Conservation (phyloP, 768 basidiomycete species). For the Mycena capillaripes region DNA sequence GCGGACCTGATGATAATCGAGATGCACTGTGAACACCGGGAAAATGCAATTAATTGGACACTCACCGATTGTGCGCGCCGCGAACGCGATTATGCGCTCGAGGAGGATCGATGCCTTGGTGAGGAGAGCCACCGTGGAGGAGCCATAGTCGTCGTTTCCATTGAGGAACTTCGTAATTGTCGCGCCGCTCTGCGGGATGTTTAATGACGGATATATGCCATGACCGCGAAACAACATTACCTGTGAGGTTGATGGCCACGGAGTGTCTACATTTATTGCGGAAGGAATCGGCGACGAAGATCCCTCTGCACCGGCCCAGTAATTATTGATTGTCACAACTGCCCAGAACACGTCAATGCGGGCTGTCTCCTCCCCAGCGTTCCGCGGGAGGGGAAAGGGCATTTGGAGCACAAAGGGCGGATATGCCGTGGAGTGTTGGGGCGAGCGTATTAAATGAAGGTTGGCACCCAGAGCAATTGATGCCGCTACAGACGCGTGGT, state of each 20-base stretch:
- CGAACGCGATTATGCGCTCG: constrained; percentile 24
- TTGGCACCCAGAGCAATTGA: neutral
- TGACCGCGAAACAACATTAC: neutral
- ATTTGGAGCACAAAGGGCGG: neutral
- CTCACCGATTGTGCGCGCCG: neutral
- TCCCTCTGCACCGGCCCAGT: constrained; percentile 19
- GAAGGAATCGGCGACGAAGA: constrained; percentile 4
- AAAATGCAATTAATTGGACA: neutral
- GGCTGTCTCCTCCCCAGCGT: neutral
- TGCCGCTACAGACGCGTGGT: constrained; percentile 48
- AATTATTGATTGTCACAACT: constrained; percentile 21
- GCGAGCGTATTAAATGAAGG: neutral
- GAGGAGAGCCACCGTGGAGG: constrained; percentile 6
- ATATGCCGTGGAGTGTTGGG: neutral
- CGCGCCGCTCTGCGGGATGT: neutral
- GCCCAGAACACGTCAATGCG: constrained; percentile 32
- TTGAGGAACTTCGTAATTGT: constrained; percentile 25
- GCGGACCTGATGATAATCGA: neutral
- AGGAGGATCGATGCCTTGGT: constrained; percentile 27
- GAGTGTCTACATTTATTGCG: constrained; percentile 1
- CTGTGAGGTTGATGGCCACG: constrained; percentile 17
- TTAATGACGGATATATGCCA: neutral
- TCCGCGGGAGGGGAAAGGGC: neutral
- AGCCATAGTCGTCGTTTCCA: constrained; percentile 24
- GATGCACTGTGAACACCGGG: neutral